Evolutionary conservation across 1,284 basidiomycete species (phyloP), one percentile per base, ranked within the genome.

Genomic region (Irpex rosettiformis): DNA sequence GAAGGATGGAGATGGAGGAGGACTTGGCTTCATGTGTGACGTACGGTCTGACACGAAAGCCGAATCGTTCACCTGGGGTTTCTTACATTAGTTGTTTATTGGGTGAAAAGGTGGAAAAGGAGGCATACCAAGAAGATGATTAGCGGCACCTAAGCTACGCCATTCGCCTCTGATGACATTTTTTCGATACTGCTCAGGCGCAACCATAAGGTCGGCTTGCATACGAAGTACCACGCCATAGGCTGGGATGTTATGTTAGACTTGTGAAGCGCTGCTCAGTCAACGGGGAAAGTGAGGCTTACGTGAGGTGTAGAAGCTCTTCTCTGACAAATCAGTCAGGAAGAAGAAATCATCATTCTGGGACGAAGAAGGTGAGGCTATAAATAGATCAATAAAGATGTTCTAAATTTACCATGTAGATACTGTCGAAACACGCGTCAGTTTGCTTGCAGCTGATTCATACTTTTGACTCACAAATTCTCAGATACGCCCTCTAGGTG

Each of bases 1-100:
- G 67, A 13, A 75, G 62, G 28, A 76, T 62, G 5, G 73, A 61
- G 37, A 70, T 60, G n/a, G 71, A 73, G 22, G 71, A 61, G 29
- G 69, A 60, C 49, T 75, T 70, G 13, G 72, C 75, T 55, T 76
- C 71, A 61, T 79, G 77, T 4, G 68, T 67, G 48, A 77, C 68
- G 62, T 79, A 79, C 2, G 76, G 72, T n/a, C 76, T 69, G 3
- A 59, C 58, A 1, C 75, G 69, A 43, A 55, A 61, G 22, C 75
- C 71, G 61, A 77, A 77, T 11, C 76, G 72, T 52, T 67, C 63
- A 56, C 69, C 73, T 72, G 62, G 59, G 2, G 52, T 7, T 7
- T 13, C 2, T 6, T 11, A 42, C 10, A 55, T 27, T 8, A 33
- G 52, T 29, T 16, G 2, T 51, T 13, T 21, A 25, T 29, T 6